A percentile compares a stretch with the other conserved stretches of the same genome.
Conservation (phyloP, 208 protist genomes). For the Trypanosoma scelopori region DNA sequence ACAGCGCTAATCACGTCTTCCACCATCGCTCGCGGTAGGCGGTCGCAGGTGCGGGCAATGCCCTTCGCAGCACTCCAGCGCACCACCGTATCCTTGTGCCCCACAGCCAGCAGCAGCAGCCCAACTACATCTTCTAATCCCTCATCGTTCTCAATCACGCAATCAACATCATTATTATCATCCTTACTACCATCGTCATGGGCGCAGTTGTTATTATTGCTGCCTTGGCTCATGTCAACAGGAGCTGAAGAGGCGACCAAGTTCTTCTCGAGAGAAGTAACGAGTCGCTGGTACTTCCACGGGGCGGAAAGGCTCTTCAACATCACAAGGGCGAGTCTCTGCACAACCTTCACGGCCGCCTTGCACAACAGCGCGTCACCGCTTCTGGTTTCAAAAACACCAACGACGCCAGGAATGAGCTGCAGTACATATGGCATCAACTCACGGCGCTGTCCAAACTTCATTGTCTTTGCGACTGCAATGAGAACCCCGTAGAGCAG, state of each 20-base stretch:
- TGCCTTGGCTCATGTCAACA: background rate
- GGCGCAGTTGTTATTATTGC: constrained; percentile 17
- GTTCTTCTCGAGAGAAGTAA: constrained; percentile 69
- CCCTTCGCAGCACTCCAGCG: constrained; percentile 98
- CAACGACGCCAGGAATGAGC: constrained; percentile 46
- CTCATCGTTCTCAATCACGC: constrained; percentile 59
- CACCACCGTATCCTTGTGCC: constrained; percentile 94
- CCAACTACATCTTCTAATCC: constrained; percentile 79
- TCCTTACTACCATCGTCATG: too few species aligned
- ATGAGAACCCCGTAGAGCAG: constrained; percentile 81
- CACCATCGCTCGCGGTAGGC: constrained; percentile 88
- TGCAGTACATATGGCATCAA: constrained; percentile 59
- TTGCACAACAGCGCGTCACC: constrained; percentile 82
- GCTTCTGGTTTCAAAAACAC: constrained; percentile 28
- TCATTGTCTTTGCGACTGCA: constrained; percentile 90
- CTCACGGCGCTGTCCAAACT: constrained; percentile 89
- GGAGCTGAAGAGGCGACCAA: constrained; percentile 26
- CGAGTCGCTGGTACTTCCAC: constrained; percentile 92
- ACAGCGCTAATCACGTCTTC: constrained; percentile 90
- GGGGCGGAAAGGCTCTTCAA: constrained; percentile 76
- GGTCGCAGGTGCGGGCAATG: constrained; percentile 92
- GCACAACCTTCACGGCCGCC: constrained; percentile 86
- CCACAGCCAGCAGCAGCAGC: constrained; percentile 60
- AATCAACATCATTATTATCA: constrained; percentile 33
- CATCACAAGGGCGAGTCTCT: constrained; percentile 89